Evolutionary conservation across 2,329 filamentous ascomycete species (phyloP), one percentile per base, ranked within the genome.

Genomic region (Emmonsiellopsis sp.): DNA sequence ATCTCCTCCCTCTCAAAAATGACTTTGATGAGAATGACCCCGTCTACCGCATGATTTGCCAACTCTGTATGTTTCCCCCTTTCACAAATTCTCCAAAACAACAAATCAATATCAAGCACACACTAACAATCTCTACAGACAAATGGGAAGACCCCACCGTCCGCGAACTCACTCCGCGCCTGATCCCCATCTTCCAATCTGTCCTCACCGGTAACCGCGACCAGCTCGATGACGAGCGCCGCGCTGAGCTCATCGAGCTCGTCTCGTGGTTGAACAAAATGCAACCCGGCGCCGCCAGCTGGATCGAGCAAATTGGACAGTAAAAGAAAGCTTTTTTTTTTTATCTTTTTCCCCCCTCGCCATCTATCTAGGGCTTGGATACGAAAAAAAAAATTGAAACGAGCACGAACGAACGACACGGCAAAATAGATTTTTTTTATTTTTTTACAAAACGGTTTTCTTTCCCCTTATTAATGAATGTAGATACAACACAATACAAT

Each of bases 21-120:
- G 93, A 97, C 70, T 97, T 82, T 63, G 90, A 96, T 72, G 93
- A 97, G 81, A 97, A 98, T 73, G 88, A 89, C 64, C 90, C 93
- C 7, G 84, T 97, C 56, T 98, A 86, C 74, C 81, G 86, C 69
- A 94, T 91, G 82, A 85, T 98, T 64, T 85, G 88, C 70, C 84
- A 87, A 71, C 80, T 97, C 59, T 96, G 83, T 86, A 77, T 76
- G 83, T 80, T 35, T 49, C 9, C n/a, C 10, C 26, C 42, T 35
- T 7, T n/a, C 50, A n/a, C 44, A 16, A 8, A 34, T 47, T 13
- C n/a, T 7, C 13, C 13, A 11, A 11, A 11, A 40, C 15, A 40
- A 11, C 37, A 40, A 40, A 11, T 6, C 13, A 44, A 10, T 10
- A n/a, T 52, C 5, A 37, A 31, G 13, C 20, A 45, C 34, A 6